Percentiles rank a stretch among this genome's conserved stretches.
Conservation (phyloP, 345 rosid species). For the Dipteronia dyeriana region DNA sequence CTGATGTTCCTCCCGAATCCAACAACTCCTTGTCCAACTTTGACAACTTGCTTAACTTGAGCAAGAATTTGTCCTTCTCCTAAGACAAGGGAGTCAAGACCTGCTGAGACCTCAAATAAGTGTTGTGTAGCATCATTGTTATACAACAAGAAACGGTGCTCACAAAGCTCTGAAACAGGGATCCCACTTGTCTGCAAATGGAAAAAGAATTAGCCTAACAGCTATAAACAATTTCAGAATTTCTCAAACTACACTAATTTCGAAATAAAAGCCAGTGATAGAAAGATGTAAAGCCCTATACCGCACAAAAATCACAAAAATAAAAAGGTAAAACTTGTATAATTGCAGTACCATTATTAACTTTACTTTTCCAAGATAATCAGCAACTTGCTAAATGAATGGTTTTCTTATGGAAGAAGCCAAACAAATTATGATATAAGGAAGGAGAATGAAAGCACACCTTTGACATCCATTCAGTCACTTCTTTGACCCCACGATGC, state of each 20-base stretch:
- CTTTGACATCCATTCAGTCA: conserved; percentile 92
- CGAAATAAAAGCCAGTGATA: not conserved
- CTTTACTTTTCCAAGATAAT: not conserved
- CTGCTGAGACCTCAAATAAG: conserved; percentile 91
- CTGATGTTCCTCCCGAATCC: conserved; percentile 75
- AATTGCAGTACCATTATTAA: not conserved
- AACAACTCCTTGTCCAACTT: conserved; percentile 75
- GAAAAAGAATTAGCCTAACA: conserved; percentile 17
- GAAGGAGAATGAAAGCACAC: conserved; percentile 49
- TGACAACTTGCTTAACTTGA: conserved; percentile 77
- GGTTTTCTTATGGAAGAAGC: not conserved
- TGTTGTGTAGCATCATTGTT: conserved; percentile 90
- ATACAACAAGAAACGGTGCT: conserved; percentile 79
- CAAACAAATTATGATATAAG: not conserved
- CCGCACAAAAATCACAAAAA: not conserved
- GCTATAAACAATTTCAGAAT: not conserved
- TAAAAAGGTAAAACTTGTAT: not conserved
- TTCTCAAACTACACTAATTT: conserved; percentile 7
- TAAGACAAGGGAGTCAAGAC: conserved; percentile 80
- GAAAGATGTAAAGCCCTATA: not conserved
- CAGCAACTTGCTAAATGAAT: not conserved
- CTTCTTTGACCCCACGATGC: conserved; percentile 83
- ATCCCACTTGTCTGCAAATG: conserved; percentile 70
- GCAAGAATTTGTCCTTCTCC: conserved; percentile 88
- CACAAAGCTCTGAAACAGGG: conserved; percentile 63